Evolutionary conservation across 192 early-diverging fungal species (phyloP).

Genomic region (Dimargaris cristalligena): DNA sequence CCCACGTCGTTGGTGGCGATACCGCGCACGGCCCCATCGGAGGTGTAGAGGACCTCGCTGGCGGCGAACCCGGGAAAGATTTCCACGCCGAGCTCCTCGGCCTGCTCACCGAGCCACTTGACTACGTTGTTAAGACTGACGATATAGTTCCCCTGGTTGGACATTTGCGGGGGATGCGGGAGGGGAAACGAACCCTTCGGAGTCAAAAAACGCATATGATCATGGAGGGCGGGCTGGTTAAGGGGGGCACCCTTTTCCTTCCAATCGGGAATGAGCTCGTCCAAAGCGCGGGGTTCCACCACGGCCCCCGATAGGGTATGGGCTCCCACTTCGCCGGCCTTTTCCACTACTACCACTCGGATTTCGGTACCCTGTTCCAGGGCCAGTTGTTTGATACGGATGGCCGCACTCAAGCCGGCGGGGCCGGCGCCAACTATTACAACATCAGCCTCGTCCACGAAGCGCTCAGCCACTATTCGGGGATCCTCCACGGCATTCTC

Average conservation of each 20-base stretch:
- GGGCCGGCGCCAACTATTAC: slow-evolving; percentile 93
- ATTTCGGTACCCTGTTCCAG: slow-evolving; percentile 63
- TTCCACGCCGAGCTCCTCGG: slow-evolving; percentile 90
- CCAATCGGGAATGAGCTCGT: slow-evolving; percentile 97
- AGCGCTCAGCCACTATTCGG: slow-evolving; percentile 36
- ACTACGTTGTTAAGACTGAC: slow-evolving; percentile 86
- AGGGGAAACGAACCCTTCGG: slow-evolving; percentile 57
- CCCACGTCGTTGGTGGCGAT: slow-evolving; percentile 93
- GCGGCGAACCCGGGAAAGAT: slow-evolving; percentile 86
- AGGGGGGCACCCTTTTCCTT: slow-evolving; percentile 89
- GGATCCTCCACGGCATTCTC: slow-evolving; percentile 29
- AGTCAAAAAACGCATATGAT: slow-evolving; percentile 77
- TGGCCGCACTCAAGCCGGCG: slow-evolving; percentile 86
- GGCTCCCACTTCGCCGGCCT: slow-evolving; percentile 84
- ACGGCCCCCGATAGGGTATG: slow-evolving; percentile 94
- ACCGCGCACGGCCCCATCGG: slow-evolving; percentile 74
- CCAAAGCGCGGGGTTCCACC: slow-evolving; percentile 74
- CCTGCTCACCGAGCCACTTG: slow-evolving; percentile 91
- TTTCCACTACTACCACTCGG: slow-evolving; percentile 83
- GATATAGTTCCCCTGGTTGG: slow-evolving; percentile 95
- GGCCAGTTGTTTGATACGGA: slow-evolving; percentile 83
- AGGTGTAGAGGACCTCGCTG: slow-evolving; percentile 67
- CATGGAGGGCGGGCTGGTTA: slow-evolving; percentile 63
- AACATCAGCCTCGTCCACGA: slow-evolving; percentile 82
- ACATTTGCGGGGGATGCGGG: slow-evolving; percentile 86